phyloP scores from a whole-genome alignment of 2,329 filamentous ascomycete species.

The Pseudogymnoascus sp. region DNA sequence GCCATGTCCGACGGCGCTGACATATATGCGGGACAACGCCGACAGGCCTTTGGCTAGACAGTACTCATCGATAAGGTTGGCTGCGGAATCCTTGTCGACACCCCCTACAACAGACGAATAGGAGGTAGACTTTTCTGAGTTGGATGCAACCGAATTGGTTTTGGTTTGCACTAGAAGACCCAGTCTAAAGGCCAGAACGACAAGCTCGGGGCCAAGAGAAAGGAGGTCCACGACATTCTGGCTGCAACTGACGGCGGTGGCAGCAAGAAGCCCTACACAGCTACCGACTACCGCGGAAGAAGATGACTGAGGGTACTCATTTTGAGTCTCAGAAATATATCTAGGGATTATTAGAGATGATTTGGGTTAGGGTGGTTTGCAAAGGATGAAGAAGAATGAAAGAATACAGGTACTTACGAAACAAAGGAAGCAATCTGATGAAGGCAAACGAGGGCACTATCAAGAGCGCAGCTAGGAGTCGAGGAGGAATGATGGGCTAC shows the following conservation, averaged over 20 bases:
- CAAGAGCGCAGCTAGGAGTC: too few species aligned
- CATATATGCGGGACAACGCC: slow-evolving; percentile 12
- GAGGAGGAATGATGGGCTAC: too few species aligned
- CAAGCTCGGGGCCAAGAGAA: slow-evolving; percentile 26
- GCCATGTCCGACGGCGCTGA: slow-evolving; percentile 1
- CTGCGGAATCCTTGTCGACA: slow-evolving; percentile 34
- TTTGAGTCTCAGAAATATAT: too few species aligned
- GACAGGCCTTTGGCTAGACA: slow-evolving; percentile 17
- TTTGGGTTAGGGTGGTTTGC: too few species aligned
- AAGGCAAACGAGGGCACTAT: too few species aligned
- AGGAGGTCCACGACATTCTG: slow-evolving; percentile 25
- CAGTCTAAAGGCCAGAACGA: slow-evolving; percentile 27
- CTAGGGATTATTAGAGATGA: too few species aligned
- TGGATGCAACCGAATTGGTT: slow-evolving; percentile 11
- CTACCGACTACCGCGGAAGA: slow-evolving; percentile 18
- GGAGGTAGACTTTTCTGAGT: neutral
- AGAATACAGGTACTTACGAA: too few species aligned
- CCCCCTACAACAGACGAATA: slow-evolving; percentile 35
- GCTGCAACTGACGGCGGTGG: slow-evolving; percentile 27
- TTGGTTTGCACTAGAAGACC: slow-evolving; percentile 20
- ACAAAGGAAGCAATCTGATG: too few species aligned
- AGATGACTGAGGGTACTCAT: too few species aligned
- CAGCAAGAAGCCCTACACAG: slow-evolving; percentile 29
- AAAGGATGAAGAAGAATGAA: too few species aligned
- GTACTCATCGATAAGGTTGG: slow-evolving; percentile 44